Evolutionary conservation across 345 rosid genomes (phyloP).

Genomic region (Balakata baccata): DNA sequence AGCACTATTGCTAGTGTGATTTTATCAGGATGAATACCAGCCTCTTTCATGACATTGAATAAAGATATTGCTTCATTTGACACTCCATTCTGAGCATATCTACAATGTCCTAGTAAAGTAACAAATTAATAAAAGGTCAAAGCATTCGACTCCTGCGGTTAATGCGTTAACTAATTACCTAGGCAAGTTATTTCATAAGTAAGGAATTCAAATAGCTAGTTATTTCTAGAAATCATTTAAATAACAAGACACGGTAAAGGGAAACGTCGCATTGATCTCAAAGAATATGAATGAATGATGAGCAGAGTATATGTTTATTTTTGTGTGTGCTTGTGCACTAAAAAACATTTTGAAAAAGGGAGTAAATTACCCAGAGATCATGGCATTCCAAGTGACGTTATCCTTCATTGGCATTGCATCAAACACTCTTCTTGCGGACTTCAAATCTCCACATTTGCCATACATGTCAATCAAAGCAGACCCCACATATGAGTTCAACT

Average conservation of each 20-base stretch:
- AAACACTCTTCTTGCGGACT: constrained; percentile 62
- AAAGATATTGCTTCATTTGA: constrained; percentile 62
- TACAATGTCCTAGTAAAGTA: constrained; percentile 18
- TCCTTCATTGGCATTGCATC: constrained; percentile 59
- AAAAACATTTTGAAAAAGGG: neutral
- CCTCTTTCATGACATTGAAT: constrained; percentile 51
- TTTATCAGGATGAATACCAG: constrained; percentile 43
- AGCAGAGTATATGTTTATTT: neutral
- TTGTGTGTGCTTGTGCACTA: neutral
- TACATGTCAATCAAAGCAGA: constrained; percentile 77
- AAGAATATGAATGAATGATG: no score
- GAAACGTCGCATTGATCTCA: neutral
- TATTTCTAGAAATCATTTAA: neutral
- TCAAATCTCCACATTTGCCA: constrained; percentile 76
- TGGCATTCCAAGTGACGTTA: constrained; percentile 77
- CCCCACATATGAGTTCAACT: constrained; percentile 49
- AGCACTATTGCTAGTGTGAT: constrained; percentile 57
- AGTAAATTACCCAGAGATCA: constrained; percentile 65
- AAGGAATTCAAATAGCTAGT: neutral
- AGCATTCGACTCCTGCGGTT: neutral
- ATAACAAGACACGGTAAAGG: neutral
- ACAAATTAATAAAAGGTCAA: constrained; percentile 6
- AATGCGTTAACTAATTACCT: neutral
- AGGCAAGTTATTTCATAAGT: neutral
- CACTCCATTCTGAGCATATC: constrained; percentile 80